Conservation (phyloP, 441 rosid genomes). For the Syzygium malaccense region DNA sequence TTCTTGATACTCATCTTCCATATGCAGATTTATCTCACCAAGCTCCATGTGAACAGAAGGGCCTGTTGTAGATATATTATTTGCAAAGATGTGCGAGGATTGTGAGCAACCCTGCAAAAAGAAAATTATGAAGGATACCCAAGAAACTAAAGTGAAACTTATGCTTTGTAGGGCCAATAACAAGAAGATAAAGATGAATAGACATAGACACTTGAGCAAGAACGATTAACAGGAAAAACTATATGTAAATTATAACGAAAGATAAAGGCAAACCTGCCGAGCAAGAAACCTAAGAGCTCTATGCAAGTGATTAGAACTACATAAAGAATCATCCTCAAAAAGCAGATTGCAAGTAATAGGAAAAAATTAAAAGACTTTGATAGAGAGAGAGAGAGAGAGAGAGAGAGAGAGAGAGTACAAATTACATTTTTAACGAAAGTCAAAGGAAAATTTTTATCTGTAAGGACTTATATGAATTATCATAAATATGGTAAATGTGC, state of each 20-base stretch:
- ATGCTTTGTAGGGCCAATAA: background rate
- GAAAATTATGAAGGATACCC: constrained; percentile 4
- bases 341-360: background rate
- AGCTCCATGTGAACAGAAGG: constrained; percentile 86
- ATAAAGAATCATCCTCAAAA: background rate
- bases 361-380: background rate
- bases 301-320: background rate
- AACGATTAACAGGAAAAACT: background rate
- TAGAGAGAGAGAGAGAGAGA: background rate
- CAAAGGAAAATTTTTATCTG: background rate
- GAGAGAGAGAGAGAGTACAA: background rate
- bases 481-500: background rate
- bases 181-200: background rate
- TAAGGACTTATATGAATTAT: background rate
- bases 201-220: background rate
- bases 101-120: constrained; percentile 81
- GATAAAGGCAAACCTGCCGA: background rate
- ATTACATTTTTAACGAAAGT: background rate
- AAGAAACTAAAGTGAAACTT: background rate
- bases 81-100: constrained; percentile 92
- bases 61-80: constrained; percentile 77
- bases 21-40: constrained; percentile 91
- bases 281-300: background rate
- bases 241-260: background rate
- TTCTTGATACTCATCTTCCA: constrained; percentile 95